Evolutionary conservation across 1,284 basidiomycete genomes (phyloP).

Genomic region (Ustilago crameri): DNA sequence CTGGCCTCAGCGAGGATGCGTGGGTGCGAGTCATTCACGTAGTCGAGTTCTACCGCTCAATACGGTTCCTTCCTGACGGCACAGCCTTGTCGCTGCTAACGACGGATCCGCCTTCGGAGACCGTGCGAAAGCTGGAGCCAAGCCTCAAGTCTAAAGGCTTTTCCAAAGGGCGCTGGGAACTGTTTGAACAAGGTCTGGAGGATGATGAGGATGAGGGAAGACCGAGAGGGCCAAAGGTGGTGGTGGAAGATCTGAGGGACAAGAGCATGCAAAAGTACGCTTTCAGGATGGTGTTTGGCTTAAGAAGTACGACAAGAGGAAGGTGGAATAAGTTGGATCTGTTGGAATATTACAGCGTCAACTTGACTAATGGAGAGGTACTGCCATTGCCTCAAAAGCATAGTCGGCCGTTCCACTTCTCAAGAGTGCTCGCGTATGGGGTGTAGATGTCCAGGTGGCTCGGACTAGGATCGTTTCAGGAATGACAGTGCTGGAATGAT

Average conservation of each 20-base stretch:
- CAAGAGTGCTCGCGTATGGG: constrained; percentile 72
- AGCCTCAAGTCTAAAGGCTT: constrained; percentile 77
- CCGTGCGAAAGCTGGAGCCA: constrained; percentile 82
- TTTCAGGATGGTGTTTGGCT: constrained; percentile 83
- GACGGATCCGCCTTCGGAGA: constrained; percentile 81
- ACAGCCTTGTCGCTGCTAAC: constrained; percentile 85
- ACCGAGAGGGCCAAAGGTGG: constrained; percentile 52
- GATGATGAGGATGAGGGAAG: constrained; percentile 48
- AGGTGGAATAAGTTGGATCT: constrained; percentile 88
- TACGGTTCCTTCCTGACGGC: constrained; percentile 89
- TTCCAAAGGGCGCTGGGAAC: constrained; percentile 72
- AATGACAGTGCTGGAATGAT: background rate
- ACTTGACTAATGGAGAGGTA: constrained; percentile 79
- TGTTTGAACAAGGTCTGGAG: constrained; percentile 47
- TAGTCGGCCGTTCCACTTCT: constrained; percentile 91
- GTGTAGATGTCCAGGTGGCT: constrained; percentile 25
- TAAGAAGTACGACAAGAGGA: constrained; percentile 77
- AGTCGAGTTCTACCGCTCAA: constrained; percentile 77
- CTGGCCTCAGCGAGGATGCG: constrained; percentile 58
- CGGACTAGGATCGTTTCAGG: background rate
- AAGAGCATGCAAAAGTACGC: constrained; percentile 74
- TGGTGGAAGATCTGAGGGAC: constrained; percentile 61
- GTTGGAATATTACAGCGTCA: constrained; percentile 73
- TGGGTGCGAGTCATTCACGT: constrained; percentile 66
- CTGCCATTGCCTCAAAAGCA: constrained; percentile 80